Evolutionary conservation across 2,329 filamentous ascomycete genomes (phyloP), one percentile per base, ranked within the genome.

Genomic region (Beauveria asiatica): DNA sequence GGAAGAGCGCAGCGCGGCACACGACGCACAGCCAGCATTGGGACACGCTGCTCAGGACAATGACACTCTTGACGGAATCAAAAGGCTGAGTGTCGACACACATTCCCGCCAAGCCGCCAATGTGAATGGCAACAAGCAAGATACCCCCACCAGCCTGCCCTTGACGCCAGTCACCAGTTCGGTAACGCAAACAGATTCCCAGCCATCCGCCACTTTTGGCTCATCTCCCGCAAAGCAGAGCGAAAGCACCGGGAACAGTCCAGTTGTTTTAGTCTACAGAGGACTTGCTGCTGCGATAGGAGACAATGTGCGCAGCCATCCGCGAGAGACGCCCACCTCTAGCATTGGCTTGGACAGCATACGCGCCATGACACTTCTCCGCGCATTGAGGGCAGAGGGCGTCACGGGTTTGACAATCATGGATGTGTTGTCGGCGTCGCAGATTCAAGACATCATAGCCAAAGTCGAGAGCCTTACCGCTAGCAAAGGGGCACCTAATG

Each of bases 341-440:
- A 44, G 21, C 23, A 54, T 44, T 44, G 51, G 51, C 16, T n/a
- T 54, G 51, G 51, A 54, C n/a, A 54, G 51, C 37, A 54, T 54
- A 25, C 51, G 51, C 23, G 51, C 51, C 51, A 54, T 54, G 51
- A 54, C 51, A 8, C n/a, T 54, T 42, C 51, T 54, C 21, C 51
- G 51, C 16, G 19, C 23, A 7, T 21, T 42, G 45, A 11, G 45
- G 19, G 37, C 37, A 4, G n/a, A 51, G 19, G 45, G 45, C 7
- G 23, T 58, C 46, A 19, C 17, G 7, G 33, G 45, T 30, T 13
- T 49, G 21, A 42, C 39, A 7, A 58, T 50, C 5, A 21, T 58
- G 42, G 48, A 49, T 30, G 23, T 41, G 2, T 42, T 50, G 48
- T 50, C 56, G 3, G 37, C 55, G 17, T 21, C 33, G 46, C 21